Base-by-base conservation (phyloP, 495 filamentous ascomycete genomes). In the Rusavskia elegans region DNA sequence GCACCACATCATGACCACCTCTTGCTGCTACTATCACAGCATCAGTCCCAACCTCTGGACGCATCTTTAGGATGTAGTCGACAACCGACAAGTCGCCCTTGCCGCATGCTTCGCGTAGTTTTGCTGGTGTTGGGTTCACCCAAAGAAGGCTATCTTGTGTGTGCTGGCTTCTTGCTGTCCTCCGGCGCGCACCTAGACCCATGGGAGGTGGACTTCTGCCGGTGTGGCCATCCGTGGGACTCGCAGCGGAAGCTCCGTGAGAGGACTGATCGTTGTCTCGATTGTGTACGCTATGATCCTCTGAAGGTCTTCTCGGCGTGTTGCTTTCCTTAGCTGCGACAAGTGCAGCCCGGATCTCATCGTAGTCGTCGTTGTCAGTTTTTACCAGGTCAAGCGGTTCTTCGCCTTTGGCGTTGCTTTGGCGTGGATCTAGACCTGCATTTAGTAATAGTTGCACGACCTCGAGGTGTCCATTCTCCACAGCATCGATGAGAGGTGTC, bases 401-500 rank as follows among this genome's bases (percentile, higher is more conserved):
- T 60, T 90, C 78, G 6, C 92, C 92, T 57, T 87, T 82, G 2
- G 80, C 80, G 63, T 97, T 95, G 16, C 87, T 77, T 53, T 84
- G 83, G 40, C 85, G 81, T 19, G 92, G 93, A 58, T 98, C 89
- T 6, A 89, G 88, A 30, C 89, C 87, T 21, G 85, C 85, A 32
- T 83, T 79, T 9, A 98, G 74, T 27, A 96, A 66, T 11, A 93
- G 71, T 61, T 82, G 85, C 19, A 98, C 87, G 11, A 96, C 88
- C n/a, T 83, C 86, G 5, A 93, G 62, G 61, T 97, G 86, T 1
- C 87, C 84, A 61, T 97, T 97, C 58, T 96, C 90, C 27, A 95
- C 85, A 0, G 92, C 92, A 71, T 98, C 92, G 40, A 97, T 84
- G 32, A 98, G 73, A 19, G 92, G 93, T 0, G 92, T 95, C 56